A percentile compares a stretch with the other conserved stretches of the same genome.
Evolutionary conservation across 2,329 filamentous ascomycete species (phyloP).

Genomic region (Trichoderma semiorbis): DNA sequence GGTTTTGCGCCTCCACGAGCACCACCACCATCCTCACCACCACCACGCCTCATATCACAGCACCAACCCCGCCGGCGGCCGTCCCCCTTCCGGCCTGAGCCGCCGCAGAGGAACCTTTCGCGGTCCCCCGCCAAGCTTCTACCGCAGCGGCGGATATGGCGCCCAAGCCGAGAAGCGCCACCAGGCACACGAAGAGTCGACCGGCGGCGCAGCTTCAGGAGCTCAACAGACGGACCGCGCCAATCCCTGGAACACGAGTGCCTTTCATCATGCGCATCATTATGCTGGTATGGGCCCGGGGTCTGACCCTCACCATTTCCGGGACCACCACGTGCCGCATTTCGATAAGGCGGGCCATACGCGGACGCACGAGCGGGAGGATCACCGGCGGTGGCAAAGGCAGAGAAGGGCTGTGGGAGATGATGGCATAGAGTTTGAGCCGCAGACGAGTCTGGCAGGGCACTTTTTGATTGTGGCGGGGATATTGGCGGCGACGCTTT

Average conservation of each 20-base stretch:
- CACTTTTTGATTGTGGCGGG: slow-evolving; percentile 50
- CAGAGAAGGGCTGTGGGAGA: slow-evolving; percentile 39
- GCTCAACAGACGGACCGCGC: not conserved
- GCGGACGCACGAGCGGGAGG: slow-evolving; percentile 66
- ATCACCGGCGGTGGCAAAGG: slow-evolving; percentile 42
- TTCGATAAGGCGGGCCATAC: slow-evolving; percentile 74
- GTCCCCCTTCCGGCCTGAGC: slow-evolving; percentile 78
- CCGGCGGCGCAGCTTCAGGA: slow-evolving; percentile 27
- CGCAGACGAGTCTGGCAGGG: slow-evolving; percentile 41
- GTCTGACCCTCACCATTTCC: slow-evolving; percentile 44
- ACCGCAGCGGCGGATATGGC: slow-evolving; percentile 76
- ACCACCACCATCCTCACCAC: slow-evolving; percentile 31
- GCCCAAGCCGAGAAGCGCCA: slow-evolving; percentile 56
- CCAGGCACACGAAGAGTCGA: slow-evolving; percentile 48
- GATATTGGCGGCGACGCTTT: slow-evolving; percentile 44
- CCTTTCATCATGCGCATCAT: slow-evolving; percentile 3
- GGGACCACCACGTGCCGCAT: slow-evolving; percentile 55
- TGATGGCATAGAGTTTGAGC: slow-evolving; percentile 37
- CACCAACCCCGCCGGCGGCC: slow-evolving; percentile 62
- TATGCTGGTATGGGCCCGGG: slow-evolving; percentile 58
- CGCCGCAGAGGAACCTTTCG: slow-evolving; percentile 71
- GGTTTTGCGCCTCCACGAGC: slow-evolving; percentile 43
- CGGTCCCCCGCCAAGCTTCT: slow-evolving; percentile 88
- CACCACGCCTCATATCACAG: slow-evolving; percentile 53
- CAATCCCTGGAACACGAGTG: slow-evolving; percentile 27